phyloP scores from a whole-genome alignment of 345 rosid species.

The Viola odorata region DNA sequence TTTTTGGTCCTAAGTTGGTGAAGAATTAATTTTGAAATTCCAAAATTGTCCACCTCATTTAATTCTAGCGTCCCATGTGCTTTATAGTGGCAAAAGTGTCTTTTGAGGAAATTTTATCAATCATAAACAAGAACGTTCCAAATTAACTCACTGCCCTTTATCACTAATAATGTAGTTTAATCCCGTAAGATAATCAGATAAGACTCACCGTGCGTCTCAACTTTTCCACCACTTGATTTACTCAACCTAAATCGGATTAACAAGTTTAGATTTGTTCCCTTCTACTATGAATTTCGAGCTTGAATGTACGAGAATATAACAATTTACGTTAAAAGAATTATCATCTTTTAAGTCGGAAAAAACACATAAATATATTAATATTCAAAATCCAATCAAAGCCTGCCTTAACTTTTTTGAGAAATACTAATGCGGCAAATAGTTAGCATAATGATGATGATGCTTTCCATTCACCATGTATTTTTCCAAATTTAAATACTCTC shows the following conservation, averaged over 20 bases:
- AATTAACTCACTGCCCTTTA: slow-evolving; percentile 12
- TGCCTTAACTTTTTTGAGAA: neutral
- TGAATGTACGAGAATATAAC: no score
- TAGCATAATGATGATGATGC: slow-evolving; percentile 6
- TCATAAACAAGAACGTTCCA: slow-evolving; percentile 12
- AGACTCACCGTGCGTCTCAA: slow-evolving; percentile 7
- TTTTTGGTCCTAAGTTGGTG: no score
- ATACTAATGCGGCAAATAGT: neutral
- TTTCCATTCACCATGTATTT: neutral
- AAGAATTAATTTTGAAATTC: no score
- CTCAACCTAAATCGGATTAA: no score
- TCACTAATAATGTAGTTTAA: slow-evolving; percentile 5
- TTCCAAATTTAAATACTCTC: no score
- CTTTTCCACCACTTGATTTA: slow-evolving; percentile 14
- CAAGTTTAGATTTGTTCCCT: no score
- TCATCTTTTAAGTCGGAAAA: no score
- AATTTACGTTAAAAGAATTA: no score
- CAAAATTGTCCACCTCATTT: no score
- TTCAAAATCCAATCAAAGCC: neutral
- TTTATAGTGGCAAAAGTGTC: slow-evolving; percentile 13
- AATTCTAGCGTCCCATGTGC: neutral
- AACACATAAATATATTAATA: no score
- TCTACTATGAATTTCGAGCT: no score
- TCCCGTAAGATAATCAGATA: slow-evolving; percentile 1
- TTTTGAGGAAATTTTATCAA: slow-evolving; percentile 3